Base-by-base conservation (phyloP, 2,329 filamentous ascomycete species). In the Trichoderma koningiopsis region DNA sequence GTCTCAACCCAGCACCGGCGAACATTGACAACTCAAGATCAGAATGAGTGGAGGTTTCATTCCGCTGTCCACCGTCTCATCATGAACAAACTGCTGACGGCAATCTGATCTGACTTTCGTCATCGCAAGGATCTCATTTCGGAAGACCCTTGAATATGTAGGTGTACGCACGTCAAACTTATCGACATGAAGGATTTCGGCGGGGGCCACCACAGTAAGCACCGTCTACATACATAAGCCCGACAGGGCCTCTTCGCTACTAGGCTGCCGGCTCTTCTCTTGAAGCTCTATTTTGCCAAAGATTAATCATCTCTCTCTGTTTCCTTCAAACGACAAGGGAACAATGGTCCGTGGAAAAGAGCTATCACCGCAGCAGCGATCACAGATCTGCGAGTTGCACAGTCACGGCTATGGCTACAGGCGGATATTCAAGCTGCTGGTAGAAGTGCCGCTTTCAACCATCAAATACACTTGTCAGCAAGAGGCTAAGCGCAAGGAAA, bases 271-370 rank as follows among this genome's bases (percentile, higher is more conserved):
- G 40, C 40, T 43, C 40, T 22, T 22, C n/a, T 47, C n/a, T 49
- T 24, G 47, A 49, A 22, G 22, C 47, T 24, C 33, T 35, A 11
- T 35, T 13, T 5, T 4, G 16, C 22, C n/a, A 49, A 49, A 49
- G 47, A 13, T 24, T 3, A 8, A n/a, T 31, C 5, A 11, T 56
- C 8, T 10, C 2, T 31, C 10, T 33, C 33, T 11, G 31, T 33
- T 33, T 16, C 27, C 3, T 33, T 56, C 52, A 56, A 8, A 11
- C 52, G 19, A 61, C 6, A 57, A 64, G 35, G 71, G 71, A 57
- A 81, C 78, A 83, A 43, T 70, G 77, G 73, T 61, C 75, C 76
- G 60, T 74, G 75, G 57, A 69, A 76, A 27, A 37, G 22, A 59
- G 37, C 40, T 59, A 59, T 59, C 56, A 14, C 56, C 35, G 16